phyloP scores from a whole-genome alignment of 2,329 filamentous ascomycete species.

The Colletotrichum sp. region DNA sequence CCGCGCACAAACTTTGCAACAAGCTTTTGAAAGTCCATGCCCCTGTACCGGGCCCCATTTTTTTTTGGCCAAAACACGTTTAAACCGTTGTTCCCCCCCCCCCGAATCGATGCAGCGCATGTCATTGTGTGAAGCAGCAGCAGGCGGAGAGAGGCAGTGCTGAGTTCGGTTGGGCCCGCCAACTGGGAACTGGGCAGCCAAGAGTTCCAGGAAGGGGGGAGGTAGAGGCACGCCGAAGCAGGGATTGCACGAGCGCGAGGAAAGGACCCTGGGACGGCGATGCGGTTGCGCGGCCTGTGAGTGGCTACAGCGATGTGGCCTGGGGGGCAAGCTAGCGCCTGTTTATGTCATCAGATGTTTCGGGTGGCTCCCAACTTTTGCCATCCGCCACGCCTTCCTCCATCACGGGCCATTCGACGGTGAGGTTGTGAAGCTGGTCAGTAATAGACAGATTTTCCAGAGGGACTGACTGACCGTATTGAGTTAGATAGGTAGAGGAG shows the following conservation, averaged over 20 bases:
- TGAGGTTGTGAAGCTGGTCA: background rate
- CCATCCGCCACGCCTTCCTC: background rate
- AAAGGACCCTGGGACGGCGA: background rate
- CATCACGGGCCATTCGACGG: background rate
- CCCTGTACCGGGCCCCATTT: too few species aligned
- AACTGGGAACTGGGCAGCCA: background rate
- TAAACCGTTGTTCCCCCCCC: too few species aligned
- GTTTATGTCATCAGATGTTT: conserved; percentile 22
- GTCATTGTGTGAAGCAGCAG: background rate
- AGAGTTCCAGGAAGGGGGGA: background rate
- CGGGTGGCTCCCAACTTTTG: background rate
- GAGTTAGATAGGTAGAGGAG: background rate
- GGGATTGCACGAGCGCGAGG: background rate
- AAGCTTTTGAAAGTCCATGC: too few species aligned
- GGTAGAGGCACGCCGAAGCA: background rate
- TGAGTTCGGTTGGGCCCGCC: conserved; percentile 13
- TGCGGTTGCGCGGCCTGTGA: conserved; percentile 1
- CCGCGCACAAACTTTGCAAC: too few species aligned
- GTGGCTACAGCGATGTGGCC: background rate
- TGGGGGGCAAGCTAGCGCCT: background rate
- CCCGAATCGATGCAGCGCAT: background rate
- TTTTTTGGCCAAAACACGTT: too few species aligned
- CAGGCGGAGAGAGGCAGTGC: conserved; percentile 1
- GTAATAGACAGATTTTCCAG: background rate
- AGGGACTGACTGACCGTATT: background rate